Base-by-base conservation (phyloP, 345 rosid genomes). In the Rhizophora mangle region DNA sequence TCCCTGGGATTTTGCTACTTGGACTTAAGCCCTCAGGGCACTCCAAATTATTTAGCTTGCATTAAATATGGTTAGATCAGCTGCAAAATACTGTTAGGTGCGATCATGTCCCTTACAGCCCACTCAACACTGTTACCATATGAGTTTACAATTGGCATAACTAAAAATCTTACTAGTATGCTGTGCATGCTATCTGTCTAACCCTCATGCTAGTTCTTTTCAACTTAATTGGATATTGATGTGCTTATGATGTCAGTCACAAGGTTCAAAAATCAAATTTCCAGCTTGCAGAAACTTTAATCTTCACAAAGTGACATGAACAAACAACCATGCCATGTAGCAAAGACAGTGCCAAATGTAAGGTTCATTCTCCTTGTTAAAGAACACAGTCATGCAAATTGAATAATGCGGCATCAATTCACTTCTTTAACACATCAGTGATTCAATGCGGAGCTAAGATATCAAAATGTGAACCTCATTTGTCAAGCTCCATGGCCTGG, bases 401-500 rank as follows among this genome's bases (percentile, higher is more conserved):
- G 55, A 36, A 9, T 34, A 59, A 26, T 64, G 63, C 26, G 64
- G 64, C 26, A 68, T 66, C 74, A 63, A 64, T 52, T 62, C 29
- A 46, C 18, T 53, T 43, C 22, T 27, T 30, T 49, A 57, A 67
- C 34, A 29, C 9, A 32, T 49, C 6, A 37, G 26, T 10, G n/a
- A 29, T 32, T 26, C 68, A 20, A 73, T 27, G 49, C 10, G n/a
- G 63, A 49, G 39, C 22, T 11, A 19, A 3, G n/a, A 27, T 29
- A 24, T 34, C 30, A 3, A 70, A 6, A 60, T 31, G 36, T 51
- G 56, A 63, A 77, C 68, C 78, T 87, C 89, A 89, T n/a, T 85
- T 77, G 71, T 90, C 94, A 3, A 96, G 85, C 85, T 96, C 98
- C 99, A 96, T 92, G 4, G 96, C 99, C 75, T 90, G 99, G 8